These are phyloP conservation scores for Macadamia integrifolia DNA, from an alignment of 164 flowering plant genomes.

Conservation along the genomic window DNA sequence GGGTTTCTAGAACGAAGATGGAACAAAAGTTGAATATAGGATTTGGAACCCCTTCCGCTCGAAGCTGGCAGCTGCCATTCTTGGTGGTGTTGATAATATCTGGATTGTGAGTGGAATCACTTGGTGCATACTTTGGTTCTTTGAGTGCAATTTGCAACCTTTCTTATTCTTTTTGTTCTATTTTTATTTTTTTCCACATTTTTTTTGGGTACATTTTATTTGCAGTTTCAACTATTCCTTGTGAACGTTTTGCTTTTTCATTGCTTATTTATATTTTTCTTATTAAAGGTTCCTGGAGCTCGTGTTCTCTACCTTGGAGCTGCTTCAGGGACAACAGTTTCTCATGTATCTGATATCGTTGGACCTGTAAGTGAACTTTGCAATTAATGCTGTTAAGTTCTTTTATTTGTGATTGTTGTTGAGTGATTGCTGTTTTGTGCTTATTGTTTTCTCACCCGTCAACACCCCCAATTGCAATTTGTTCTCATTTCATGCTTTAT, in stretches of 20 bases:
- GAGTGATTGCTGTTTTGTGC: neutral
- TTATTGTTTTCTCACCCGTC: neutral
- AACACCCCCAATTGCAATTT: neutral
- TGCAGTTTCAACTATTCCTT: neutral
- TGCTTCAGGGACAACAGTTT: slow-evolving; percentile 96
- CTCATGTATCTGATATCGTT: slow-evolving; percentile 95
- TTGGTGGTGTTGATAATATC: slow-evolving; percentile 85
- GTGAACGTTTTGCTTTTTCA: neutral
- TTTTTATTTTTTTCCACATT: neutral
- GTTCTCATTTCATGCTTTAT: slow-evolving; percentile 8
- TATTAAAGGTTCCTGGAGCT: slow-evolving; percentile 71
- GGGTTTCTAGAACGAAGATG: slow-evolving; percentile 70
- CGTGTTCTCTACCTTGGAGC: slow-evolving; percentile 90
- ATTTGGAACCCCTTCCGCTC: slow-evolving; percentile 97
- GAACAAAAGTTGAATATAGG: slow-evolving; percentile 81
- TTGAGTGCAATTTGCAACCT: neutral
- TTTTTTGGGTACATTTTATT: neutral
- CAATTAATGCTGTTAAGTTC: neutral
- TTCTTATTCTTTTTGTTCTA: too few relatives aligned
- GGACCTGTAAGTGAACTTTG: slow-evolving; percentile 71
- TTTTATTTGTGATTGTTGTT: neutral
- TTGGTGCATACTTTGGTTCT: neutral
- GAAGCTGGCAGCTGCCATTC: slow-evolving; percentile 86
- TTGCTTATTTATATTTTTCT: neutral
- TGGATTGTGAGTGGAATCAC: slow-evolving; percentile 68